These are phyloP conservation scores for Eucalyptus sp. DNA, from an alignment of 345 rosid species.

Conservation along the genomic window DNA sequence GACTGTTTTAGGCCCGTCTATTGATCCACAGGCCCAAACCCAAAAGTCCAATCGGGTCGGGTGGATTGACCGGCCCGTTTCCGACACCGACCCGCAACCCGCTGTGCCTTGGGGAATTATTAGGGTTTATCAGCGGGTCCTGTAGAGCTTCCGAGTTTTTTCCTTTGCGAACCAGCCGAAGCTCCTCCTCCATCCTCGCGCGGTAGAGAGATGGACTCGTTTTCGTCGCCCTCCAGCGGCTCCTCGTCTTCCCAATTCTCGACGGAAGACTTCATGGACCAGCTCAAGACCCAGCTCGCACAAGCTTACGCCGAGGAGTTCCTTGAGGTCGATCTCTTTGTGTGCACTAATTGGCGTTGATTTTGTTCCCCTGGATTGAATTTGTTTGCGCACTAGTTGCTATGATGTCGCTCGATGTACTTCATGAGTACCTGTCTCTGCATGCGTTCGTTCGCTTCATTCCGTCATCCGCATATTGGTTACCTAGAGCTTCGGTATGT, in stretches of 20 bases:
- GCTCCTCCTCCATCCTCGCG: not conserved
- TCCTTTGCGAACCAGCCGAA: not conserved
- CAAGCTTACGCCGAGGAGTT: slow-evolving; percentile 81
- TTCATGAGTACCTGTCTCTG: not conserved
- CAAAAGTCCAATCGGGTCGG: not conserved
- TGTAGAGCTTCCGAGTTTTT: not conserved
- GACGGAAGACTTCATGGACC: slow-evolving; percentile 50
- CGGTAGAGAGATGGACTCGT: slow-evolving; percentile 45
- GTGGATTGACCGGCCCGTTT: not conserved
- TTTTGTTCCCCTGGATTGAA: not conserved
- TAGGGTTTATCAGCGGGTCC: not conserved
- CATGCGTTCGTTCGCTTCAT: not conserved
- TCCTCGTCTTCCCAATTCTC: slow-evolving; percentile 34
- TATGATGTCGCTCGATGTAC: not conserved
- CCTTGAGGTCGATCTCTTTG: slow-evolving; percentile 33
- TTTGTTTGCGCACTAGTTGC: not conserved
- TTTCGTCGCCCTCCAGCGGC: slow-evolving; percentile 36
- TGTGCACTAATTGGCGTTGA: not conserved
- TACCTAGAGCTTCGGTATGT: not conserved
- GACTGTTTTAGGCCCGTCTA: not conserved
- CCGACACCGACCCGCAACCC: not conserved
- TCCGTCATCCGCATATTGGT: not conserved
- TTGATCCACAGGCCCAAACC: not conserved
- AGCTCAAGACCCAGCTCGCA: slow-evolving; percentile 55
- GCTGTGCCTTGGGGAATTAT: not conserved